Conservation (phyloP, 2,329 filamentous ascomycete species). For the Coleophoma eucalyptorum region DNA sequence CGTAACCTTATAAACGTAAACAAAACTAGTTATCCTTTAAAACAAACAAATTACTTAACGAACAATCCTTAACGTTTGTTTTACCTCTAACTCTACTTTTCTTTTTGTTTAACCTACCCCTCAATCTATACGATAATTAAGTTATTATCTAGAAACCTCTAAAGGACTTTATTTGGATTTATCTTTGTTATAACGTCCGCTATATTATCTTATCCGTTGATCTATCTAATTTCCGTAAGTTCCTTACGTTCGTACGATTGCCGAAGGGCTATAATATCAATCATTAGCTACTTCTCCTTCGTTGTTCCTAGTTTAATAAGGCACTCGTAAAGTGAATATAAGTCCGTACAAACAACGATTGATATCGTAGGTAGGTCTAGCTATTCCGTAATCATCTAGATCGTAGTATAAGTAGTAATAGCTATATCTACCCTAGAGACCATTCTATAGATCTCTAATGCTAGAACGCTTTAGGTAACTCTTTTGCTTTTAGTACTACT, state of each 20-base stretch:
- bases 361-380: constrained; percentile 1
- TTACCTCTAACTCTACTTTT: background rate
- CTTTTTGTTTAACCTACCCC: constrained; percentile 4
- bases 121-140: background rate
- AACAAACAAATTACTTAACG: too few species aligned
- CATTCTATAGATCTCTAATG: constrained; percentile 11
- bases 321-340: constrained; percentile 12
- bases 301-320: constrained; percentile 12
- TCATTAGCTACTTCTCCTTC: constrained; percentile 14
- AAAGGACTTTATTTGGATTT: constrained; percentile 5
- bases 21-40: too few species aligned
- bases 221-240: constrained; percentile 12
- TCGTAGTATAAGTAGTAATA: constrained; percentile 3
- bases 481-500: constrained; percentile 11
- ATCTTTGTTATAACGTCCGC: constrained; percentile 10
- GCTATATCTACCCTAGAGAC: constrained; percentile 8
- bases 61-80: too few species aligned
- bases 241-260: constrained; percentile 14
- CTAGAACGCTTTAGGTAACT: constrained; percentile 10
- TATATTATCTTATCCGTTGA: constrained; percentile 9
- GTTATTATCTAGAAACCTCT: constrained; percentile 8
- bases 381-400: constrained; percentile 2
- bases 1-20: too few species aligned
- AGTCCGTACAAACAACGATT: constrained; percentile 12
- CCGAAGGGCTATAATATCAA: constrained; percentile 15